Evolutionary conservation across 2,329 filamentous ascomycete genomes (phyloP).

Genomic region (Pyrenophora graminea): DNA sequence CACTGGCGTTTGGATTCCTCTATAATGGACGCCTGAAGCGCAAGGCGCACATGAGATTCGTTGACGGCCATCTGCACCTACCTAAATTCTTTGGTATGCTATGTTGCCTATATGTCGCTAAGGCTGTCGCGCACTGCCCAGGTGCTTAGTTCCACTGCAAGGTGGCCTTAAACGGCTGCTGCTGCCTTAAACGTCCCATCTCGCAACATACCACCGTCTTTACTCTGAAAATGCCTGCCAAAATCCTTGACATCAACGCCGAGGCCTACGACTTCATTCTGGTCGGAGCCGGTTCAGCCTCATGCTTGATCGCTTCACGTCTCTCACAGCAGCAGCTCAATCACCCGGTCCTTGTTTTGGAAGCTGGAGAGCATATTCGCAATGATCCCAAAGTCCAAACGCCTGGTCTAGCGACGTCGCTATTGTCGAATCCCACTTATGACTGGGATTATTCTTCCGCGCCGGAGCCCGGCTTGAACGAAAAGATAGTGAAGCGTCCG

Average conservation of each 20-base stretch:
- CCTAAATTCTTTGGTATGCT: background rate
- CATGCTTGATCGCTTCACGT: slow-evolving; percentile 23
- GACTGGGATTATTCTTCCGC: slow-evolving; percentile 17
- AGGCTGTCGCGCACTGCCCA: background rate
- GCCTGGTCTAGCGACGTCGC: slow-evolving; percentile 11
- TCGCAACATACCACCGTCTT: background rate
- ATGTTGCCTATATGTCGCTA: background rate
- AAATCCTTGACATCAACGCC: background rate
- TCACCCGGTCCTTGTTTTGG: slow-evolving; percentile 18
- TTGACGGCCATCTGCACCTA: background rate
- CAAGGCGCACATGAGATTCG: background rate
- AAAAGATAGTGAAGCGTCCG: slow-evolving; percentile 20
- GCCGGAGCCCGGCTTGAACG: slow-evolving; percentile 18
- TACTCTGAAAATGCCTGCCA: slow-evolving; percentile 5
- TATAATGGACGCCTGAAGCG: background rate
- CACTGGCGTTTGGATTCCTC: no score
- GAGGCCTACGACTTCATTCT: slow-evolving; percentile 22
- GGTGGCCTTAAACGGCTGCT: background rate
- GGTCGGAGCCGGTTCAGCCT: slow-evolving; percentile 23
- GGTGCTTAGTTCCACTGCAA: background rate
- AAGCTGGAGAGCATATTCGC: slow-evolving; percentile 23
- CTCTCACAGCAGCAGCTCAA: slow-evolving; percentile 20
- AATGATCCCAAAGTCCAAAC: slow-evolving; percentile 22
- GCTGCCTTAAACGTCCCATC: background rate
- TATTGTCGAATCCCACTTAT: slow-evolving; percentile 17